Evolutionary conservation across 352 stramenopile species (phyloP).

Genomic region (Phytophthora lateralis): DNA sequence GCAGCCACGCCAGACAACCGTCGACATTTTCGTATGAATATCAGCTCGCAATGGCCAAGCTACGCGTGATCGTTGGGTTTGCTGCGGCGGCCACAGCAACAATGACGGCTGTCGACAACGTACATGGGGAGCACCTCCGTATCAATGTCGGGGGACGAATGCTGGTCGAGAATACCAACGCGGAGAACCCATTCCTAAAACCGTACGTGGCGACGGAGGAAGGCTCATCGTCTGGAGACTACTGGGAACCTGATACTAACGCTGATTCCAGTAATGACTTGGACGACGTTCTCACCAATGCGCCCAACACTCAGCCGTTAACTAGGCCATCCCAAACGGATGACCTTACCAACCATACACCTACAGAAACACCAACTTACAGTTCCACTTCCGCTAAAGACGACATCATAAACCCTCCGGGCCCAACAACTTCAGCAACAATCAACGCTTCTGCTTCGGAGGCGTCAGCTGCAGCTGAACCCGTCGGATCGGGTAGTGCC

Average conservation of each 20-base stretch:
- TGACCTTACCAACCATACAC: not conserved
- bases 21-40: not conserved
- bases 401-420: not conserved
- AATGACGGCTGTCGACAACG: slow-evolving; percentile 13
- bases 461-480: not conserved
- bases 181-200: slow-evolving; percentile 12
- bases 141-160: slow-evolving; percentile 2
- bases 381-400: not conserved
- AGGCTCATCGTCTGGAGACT: not conserved
- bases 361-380: not conserved
- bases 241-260: not conserved
- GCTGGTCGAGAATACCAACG: slow-evolving; percentile 1
- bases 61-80: slow-evolving; percentile 17
- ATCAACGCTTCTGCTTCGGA: not conserved
- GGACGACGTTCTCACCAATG: slow-evolving; percentile 1
- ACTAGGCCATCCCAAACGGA: not conserved
- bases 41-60: slow-evolving; percentile 16
- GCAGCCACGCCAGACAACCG: not conserved
- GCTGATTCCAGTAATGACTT: not conserved
- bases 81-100: slow-evolving; percentile 11
- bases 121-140: slow-evolving; percentile 12
- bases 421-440: not conserved
- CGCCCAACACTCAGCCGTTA: not conserved
- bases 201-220: slow-evolving; percentile 1
- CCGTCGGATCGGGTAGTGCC: not conserved